phyloP scores from a whole-genome alignment of 2,329 filamentous ascomycete species.

The Ascochyta viciae-villosae region DNA sequence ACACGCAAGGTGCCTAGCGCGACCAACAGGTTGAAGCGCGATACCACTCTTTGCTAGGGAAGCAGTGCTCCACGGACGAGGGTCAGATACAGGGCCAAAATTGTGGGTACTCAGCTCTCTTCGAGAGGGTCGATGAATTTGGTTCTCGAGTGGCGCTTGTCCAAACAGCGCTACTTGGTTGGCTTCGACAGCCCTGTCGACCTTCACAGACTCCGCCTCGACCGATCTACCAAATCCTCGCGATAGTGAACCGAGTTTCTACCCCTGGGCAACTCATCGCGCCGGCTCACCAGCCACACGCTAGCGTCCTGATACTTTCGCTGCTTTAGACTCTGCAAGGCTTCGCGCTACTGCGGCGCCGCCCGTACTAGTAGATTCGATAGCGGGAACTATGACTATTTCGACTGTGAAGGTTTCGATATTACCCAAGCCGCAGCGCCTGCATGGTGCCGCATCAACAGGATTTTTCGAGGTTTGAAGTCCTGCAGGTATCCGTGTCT shows the following conservation, averaged over 20 bases:
- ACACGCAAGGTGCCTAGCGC: constrained; percentile 14
- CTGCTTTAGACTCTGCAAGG: constrained; percentile 11
- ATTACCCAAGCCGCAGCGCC: constrained; percentile 2
- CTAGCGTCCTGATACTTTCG: constrained; percentile 1
- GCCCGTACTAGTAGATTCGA: constrained; percentile 14
- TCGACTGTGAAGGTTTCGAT: constrained; percentile 8
- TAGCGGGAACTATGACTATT: constrained; percentile 14
- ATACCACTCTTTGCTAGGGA: constrained; percentile 8
- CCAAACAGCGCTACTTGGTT: background rate
- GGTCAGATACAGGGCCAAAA: constrained; percentile 5
- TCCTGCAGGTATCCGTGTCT: constrained; percentile 6
- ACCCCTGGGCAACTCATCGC: constrained; percentile 10
- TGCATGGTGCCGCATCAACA: constrained; percentile 15
- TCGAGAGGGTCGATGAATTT: background rate
- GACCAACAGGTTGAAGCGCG: constrained; percentile 15
- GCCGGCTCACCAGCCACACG: constrained; percentile 15
- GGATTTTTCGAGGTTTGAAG: constrained; percentile 2
- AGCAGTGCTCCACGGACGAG: background rate
- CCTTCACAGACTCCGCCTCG: background rate
- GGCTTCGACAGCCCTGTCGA: constrained; percentile 8
- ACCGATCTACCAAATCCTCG: background rate
- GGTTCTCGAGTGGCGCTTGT: constrained; percentile 6
- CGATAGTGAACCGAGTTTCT: constrained; percentile 5
- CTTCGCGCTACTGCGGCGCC: constrained; percentile 17
- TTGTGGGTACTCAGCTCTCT: constrained; percentile 13